phyloP scores from a whole-genome alignment of 2,329 filamentous ascomycete species.

The Chrysoporthe deuterocubensis region DNA sequence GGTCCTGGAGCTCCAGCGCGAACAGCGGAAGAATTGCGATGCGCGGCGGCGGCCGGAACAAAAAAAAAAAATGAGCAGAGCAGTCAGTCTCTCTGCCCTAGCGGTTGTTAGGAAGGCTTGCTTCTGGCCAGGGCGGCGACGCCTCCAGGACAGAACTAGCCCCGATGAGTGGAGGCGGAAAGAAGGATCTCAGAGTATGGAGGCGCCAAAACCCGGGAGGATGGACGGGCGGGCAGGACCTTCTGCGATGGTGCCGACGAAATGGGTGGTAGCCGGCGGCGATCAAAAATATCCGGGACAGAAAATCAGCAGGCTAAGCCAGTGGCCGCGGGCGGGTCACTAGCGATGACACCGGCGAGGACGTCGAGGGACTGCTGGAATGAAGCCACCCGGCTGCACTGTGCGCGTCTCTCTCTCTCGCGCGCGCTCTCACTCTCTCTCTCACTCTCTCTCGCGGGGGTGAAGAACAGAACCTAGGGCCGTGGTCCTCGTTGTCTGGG shows the following conservation, averaged over 20 bases:
- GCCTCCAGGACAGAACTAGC: neutral
- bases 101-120: constrained; percentile 7
- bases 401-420: neutral
- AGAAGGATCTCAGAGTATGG: neutral
- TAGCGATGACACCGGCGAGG: constrained; percentile 7
- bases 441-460: too few relatives aligned
- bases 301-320: neutral
- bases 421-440: too few relatives aligned
- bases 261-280: too few relatives aligned
- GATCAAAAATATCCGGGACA: neutral
- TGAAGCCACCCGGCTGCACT: neutral
- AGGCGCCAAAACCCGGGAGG: neutral
- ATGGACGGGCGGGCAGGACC: neutral
- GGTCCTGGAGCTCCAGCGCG: constrained; percentile 23
- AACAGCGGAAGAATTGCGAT: constrained; percentile 23
- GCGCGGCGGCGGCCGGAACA: constrained; percentile 1
- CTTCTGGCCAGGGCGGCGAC: neutral
- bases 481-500: neutral
- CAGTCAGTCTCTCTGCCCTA: constrained; percentile 8
- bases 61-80: constrained; percentile 1
- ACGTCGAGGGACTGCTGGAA: neutral
- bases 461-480: too few relatives aligned
- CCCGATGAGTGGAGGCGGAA: neutral
- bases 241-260: too few relatives aligned
- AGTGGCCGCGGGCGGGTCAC: neutral